Base-by-base conservation (phyloP, 495 filamentous ascomycete genomes). In the Lepraria neglecta region DNA sequence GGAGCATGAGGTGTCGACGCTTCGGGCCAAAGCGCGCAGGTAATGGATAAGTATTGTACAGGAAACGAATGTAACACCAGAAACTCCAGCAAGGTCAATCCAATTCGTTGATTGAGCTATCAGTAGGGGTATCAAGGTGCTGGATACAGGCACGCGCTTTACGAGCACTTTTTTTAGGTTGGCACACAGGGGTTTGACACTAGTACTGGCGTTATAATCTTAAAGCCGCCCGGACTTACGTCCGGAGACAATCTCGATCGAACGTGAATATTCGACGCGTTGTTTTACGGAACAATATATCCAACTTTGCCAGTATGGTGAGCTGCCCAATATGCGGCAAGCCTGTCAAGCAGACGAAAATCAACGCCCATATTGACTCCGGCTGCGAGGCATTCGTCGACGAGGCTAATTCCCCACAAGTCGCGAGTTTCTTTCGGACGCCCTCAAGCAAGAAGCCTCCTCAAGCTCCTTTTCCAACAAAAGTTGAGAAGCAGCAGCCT, bases 301-400 rank as follows among this genome's bases (percentile, higher is more conserved):
- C 35, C 35, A 38, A 38, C 7, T 12, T 38, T 38, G 35, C 35
- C 7, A 38, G 4, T 19, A 90, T 88, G 85, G 91, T 98, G 38
- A 80, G 80, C 59, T 98, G 94, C 69, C 94, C 94, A 6, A 89
- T 92, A 59, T 98, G 94, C 74, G 77, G 80, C 54, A 88, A 90
- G 63, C 75, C 79, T 45, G 92, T 97, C 64, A 82, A 85, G 56
- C 76, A 87, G 57, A 66, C 75, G 58, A 82, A 88, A 61, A 98
- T 98, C 76, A 98, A 98, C 72, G 78, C 80, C 54, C 94, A 98
- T 70, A 84, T 98, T 65, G 94, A 98, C 72, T 91, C 88, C 17
- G 81, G 82, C 66, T 97, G 94, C 73, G 73, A 84, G 66, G 75
- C 71, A 19, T 84, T 84, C 66, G 68, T 88, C 50, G 69, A 80